Conservation (phyloP, 2,329 filamentous ascomycete genomes). For the Ophiosphaerella narmari region DNA sequence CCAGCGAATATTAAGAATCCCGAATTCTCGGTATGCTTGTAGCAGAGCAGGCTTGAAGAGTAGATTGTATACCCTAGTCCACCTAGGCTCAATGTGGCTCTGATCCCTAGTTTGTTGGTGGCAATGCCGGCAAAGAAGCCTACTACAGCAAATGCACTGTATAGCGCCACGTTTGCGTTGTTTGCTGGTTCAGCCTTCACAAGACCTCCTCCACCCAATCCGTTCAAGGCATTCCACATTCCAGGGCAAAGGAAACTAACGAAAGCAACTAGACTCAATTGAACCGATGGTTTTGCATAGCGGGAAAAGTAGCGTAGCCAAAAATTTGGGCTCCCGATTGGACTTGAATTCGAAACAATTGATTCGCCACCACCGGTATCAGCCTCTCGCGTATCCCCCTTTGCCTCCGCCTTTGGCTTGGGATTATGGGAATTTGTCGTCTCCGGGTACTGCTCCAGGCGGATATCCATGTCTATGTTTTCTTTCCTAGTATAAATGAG, state of each 20-base stretch:
- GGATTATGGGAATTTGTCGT: neutral
- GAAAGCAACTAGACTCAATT: conserved; percentile 1
- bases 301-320: neutral
- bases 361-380: neutral
- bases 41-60: neutral
- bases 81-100: neutral
- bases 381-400: neutral
- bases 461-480: neutral
- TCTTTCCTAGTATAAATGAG: neutral
- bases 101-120: neutral
- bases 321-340: neutral
- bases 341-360: neutral
- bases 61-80: neutral
- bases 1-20: neutral
- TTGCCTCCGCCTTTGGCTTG: neutral
- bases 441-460: neutral
- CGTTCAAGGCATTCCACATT: conserved; percentile 3
- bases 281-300: neutral
- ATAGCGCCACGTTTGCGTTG: conserved; percentile 1
- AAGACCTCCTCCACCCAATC: neutral
- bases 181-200: conserved; percentile 1
- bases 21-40: neutral
- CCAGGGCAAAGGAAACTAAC: conserved; percentile 3
- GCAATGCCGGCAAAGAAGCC: neutral
- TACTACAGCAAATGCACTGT: neutral